Percentiles rank a stretch among this genome's conserved stretches.
phyloP scores from a whole-genome alignment of 2,329 filamentous ascomycete species.

The Aspergillus arachidicola region DNA sequence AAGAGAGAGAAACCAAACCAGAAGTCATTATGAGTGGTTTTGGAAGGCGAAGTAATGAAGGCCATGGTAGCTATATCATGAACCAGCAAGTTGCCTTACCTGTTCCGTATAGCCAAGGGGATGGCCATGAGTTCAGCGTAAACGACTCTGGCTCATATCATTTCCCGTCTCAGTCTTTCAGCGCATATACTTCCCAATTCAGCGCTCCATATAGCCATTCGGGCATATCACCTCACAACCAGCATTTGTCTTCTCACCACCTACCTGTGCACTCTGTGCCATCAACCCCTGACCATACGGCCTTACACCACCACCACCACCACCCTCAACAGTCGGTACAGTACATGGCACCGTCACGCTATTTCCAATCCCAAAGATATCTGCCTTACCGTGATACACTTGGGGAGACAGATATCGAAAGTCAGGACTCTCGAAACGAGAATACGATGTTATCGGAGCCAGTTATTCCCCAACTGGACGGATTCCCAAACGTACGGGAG shows the following conservation, averaged over 20 bases:
- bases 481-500: constrained; percentile 49
- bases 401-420: constrained; percentile 44
- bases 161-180: constrained; percentile 38
- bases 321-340: constrained; percentile 25
- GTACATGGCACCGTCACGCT: constrained; percentile 36
- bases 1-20: background rate
- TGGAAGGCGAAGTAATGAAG: constrained; percentile 41
- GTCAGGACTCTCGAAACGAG: constrained; percentile 48
- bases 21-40: constrained; percentile 40
- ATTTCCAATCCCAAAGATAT: constrained; percentile 36
- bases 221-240: constrained; percentile 31
- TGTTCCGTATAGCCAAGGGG: constrained; percentile 33
- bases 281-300: constrained; percentile 36
- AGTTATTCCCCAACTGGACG: constrained; percentile 45
- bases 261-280: constrained; percentile 35
- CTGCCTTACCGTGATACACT: constrained; percentile 38
- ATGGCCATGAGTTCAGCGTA: constrained; percentile 34
- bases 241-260: constrained; percentile 34
- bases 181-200: constrained; percentile 40
- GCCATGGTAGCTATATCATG: constrained; percentile 37
- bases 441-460: constrained; percentile 48
- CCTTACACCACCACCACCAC: constrained; percentile 32
- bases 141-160: constrained; percentile 34
- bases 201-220: constrained; percentile 39
- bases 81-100: constrained; percentile 37